Conservation (phyloP, 2,329 filamentous ascomycete genomes). For the Trichophyton schoenleinii region DNA sequence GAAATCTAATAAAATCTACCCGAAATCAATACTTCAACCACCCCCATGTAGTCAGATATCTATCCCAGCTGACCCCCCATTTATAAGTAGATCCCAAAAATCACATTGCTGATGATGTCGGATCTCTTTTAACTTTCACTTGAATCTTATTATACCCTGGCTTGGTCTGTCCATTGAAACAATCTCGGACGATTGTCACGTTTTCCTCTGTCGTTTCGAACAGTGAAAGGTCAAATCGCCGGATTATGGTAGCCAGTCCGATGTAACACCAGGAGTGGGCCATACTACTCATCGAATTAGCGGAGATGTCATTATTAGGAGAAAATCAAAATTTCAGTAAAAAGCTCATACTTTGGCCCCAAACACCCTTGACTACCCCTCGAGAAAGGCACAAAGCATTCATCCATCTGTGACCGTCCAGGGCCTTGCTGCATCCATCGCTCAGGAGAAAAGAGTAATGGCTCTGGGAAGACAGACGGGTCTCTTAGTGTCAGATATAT, state of each 20-base stretch:
- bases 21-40: background rate
- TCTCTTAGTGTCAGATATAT: constrained; percentile 15
- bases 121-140: background rate
- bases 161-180: constrained; percentile 1
- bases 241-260: constrained; percentile 1
- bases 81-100: background rate
- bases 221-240: constrained; percentile 1
- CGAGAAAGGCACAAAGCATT: constrained; percentile 20
- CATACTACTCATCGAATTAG: background rate
- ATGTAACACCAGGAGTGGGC: background rate
- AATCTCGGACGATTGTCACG: background rate
- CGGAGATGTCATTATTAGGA: background rate
- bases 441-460: constrained; percentile 20
- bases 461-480: constrained; percentile 18
- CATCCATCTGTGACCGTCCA: constrained; percentile 12
- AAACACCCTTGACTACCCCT: constrained; percentile 21
- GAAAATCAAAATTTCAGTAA: too few relatives aligned
- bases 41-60: background rate
- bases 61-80: too few relatives aligned
- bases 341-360: constrained; percentile 17
- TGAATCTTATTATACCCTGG: constrained; percentile 2
- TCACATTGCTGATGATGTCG: background rate
- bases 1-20: background rate
- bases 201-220: constrained; percentile 1
- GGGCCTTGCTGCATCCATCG: constrained; percentile 19